A percentile compares a stretch with the other conserved stretches of the same genome.
Evolutionary conservation across 2,329 filamentous ascomycete genomes (phyloP).

Genomic region (Stachybotrys echinatus): DNA sequence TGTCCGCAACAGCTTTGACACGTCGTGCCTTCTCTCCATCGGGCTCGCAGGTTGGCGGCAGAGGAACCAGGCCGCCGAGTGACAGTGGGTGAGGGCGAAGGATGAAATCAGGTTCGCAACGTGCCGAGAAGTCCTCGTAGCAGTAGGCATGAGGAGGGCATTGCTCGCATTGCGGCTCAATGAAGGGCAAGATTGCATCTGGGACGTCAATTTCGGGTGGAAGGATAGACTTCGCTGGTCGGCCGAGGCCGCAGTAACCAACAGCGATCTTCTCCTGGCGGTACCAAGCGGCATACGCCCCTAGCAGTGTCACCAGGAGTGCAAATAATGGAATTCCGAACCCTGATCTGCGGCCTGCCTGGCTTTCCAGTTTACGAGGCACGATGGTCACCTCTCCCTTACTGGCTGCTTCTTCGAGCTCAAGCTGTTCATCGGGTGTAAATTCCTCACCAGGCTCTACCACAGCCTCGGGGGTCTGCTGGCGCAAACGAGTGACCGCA

Average conservation of each 20-base stretch:
- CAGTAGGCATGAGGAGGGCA: slow-evolving; percentile 91
- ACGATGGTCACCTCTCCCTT: slow-evolving; percentile 42
- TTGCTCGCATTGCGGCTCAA: slow-evolving; percentile 79
- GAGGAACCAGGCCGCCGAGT: slow-evolving; percentile 71
- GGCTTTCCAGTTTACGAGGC: slow-evolving; percentile 34
- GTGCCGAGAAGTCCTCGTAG: slow-evolving; percentile 68
- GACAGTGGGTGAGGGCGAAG: slow-evolving; percentile 79
- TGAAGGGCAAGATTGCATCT: slow-evolving; percentile 62
- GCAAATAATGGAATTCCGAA: slow-evolving; percentile 64
- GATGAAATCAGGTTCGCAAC: slow-evolving; percentile 84
- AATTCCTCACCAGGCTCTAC: slow-evolving; percentile 84
- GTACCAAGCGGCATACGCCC: slow-evolving; percentile 76
- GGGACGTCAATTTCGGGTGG: slow-evolving; percentile 55
- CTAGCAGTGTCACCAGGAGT: slow-evolving; percentile 63
- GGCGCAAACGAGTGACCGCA: slow-evolving; percentile 32
- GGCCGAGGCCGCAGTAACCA: slow-evolving; percentile 86
- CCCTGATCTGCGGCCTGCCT: slow-evolving; percentile 33
- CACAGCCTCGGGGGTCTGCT: slow-evolving; percentile 25
- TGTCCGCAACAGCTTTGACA: slow-evolving; percentile 82
- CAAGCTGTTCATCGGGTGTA: slow-evolving; percentile 82
- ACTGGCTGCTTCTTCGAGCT: slow-evolving; percentile 63
- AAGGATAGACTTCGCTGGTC: slow-evolving; percentile 48
- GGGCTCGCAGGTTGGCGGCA: slow-evolving; percentile 88
- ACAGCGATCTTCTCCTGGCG: slow-evolving; percentile 94
- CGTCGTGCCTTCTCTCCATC: slow-evolving; percentile 88